These are phyloP conservation scores for Pilasporangium apinafurcum DNA, from an alignment of 352 stramenopile species.

Conservation along the genomic window DNA sequence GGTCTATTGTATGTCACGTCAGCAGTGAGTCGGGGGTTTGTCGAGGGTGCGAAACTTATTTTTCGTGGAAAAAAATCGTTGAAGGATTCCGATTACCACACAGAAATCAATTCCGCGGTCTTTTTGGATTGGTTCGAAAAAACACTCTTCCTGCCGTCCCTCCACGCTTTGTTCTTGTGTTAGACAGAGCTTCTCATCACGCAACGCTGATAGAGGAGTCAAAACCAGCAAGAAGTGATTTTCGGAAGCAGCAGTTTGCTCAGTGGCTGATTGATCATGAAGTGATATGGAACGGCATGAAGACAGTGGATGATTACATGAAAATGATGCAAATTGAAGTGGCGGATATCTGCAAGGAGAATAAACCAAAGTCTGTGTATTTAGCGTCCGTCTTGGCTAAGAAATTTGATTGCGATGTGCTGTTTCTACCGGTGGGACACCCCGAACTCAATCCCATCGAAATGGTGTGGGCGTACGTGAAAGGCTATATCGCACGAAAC, in stretches of 20 bases:
- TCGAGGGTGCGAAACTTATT: constrained; percentile 9
- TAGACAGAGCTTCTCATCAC: constrained; percentile 10
- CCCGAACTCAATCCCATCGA: not conserved
- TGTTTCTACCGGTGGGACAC: not conserved
- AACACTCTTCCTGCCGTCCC: constrained; percentile 3
- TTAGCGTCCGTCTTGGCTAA: not conserved
- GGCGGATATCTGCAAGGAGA: constrained; percentile 1
- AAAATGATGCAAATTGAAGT: not conserved
- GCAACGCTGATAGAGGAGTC: not conserved
- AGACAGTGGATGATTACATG: not conserved
- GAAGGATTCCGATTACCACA: constrained; percentile 22
- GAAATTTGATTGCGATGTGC: not conserved
- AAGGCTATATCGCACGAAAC: not conserved
- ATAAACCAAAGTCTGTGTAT: not conserved
- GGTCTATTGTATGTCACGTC: constrained; percentile 14
- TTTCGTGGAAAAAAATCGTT: constrained; percentile 15
- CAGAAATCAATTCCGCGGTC: constrained; percentile 15
- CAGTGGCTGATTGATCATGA: not conserved
- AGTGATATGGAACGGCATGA: not conserved
- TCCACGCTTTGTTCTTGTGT: constrained; percentile 8
- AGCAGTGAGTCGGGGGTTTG: constrained; percentile 10
- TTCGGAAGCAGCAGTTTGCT: not conserved
- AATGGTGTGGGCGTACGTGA: not conserved
- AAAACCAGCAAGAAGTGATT: not conserved
- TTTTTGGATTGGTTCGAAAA: constrained; percentile 16